Conservation (phyloP, 176 grass and related monocot species). For the Chrysopogon serrulatus region DNA sequence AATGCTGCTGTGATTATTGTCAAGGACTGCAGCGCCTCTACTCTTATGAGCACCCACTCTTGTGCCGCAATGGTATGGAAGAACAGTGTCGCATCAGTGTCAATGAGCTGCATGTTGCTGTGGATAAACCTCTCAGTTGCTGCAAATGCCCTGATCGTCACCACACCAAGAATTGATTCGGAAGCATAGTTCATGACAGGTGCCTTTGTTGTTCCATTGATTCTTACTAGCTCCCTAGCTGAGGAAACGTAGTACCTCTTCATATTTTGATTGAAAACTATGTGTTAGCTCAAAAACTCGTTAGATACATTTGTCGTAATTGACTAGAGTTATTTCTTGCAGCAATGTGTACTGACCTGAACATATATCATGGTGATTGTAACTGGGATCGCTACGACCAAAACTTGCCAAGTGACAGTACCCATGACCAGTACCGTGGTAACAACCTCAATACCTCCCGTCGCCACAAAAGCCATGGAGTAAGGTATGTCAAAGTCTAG, state of each 20-base stretch:
- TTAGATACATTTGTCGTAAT: neutral
- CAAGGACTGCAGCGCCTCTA: slow-evolving; percentile 74
- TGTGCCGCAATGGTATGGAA: slow-evolving; percentile 80
- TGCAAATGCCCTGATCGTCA: slow-evolving; percentile 71
- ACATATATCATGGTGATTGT: slow-evolving; percentile 54
- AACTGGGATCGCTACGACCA: slow-evolving; percentile 75
- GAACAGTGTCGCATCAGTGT: slow-evolving; percentile 77
- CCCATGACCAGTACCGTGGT: slow-evolving; percentile 50
- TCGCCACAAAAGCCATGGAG: slow-evolving; percentile 58
- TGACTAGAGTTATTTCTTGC: neutral
- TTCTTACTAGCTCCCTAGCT: slow-evolving; percentile 88
- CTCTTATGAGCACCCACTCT: slow-evolving; percentile 95
- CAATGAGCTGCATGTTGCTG: slow-evolving; percentile 68
- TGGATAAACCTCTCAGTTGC: slow-evolving; percentile 60
- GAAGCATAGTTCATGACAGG: slow-evolving; percentile 90
- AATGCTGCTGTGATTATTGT: slow-evolving; percentile 66
- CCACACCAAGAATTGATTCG: slow-evolving; percentile 68
- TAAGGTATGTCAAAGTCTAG: slow-evolving; percentile 98
- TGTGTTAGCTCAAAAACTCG: neutral
- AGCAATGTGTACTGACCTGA: slow-evolving; percentile 48
- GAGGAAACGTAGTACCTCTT: slow-evolving; percentile 84
- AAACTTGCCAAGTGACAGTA: slow-evolving; percentile 81
- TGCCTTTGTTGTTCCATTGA: slow-evolving; percentile 94
- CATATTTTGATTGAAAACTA: slow-evolving; percentile 20
- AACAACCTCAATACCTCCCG: slow-evolving; percentile 39